Evolutionary conservation across 768 basidiomycete genomes (phyloP).

Genomic region (Leucogyrophana mollusca): DNA sequence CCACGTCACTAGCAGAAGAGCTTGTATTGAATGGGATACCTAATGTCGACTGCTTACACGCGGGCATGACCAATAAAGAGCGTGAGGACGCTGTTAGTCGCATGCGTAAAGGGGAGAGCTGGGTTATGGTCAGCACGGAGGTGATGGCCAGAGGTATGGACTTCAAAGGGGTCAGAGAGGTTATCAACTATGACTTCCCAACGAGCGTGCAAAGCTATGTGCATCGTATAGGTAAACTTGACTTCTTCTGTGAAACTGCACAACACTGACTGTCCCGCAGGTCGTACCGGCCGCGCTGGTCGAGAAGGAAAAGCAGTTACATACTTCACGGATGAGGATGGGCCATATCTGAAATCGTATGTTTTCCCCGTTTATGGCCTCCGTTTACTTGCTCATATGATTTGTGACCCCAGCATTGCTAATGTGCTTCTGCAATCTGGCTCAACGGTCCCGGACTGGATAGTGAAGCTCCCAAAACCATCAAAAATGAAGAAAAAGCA

Average conservation of each 20-base stretch:
- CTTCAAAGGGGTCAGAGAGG: slow-evolving; percentile 90
- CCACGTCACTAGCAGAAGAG: slow-evolving; percentile 77
- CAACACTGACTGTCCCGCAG: slow-evolving; percentile 34
- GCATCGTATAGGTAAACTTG: slow-evolving; percentile 78
- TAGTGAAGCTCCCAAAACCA: slow-evolving; percentile 90
- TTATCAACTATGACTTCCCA: slow-evolving; percentile 97
- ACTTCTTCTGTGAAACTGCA: not conserved
- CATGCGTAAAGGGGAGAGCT: slow-evolving; percentile 88
- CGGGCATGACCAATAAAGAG: slow-evolving; percentile 84
- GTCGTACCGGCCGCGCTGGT: slow-evolving; percentile 94
- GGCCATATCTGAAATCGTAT: slow-evolving; percentile 86
- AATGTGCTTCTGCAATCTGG: slow-evolving; percentile 95
- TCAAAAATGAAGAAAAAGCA: slow-evolving; percentile 82
- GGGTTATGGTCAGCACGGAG: slow-evolving; percentile 96
- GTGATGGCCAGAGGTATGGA: slow-evolving; percentile 99
- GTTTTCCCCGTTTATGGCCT: slow-evolving; percentile 18
- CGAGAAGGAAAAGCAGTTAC: slow-evolving; percentile 91
- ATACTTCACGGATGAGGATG: slow-evolving; percentile 94
- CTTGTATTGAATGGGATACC: slow-evolving; percentile 74
- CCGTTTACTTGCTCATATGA: slow-evolving; percentile 8
- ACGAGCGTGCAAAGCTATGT: slow-evolving; percentile 94
- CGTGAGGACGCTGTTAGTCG: slow-evolving; percentile 80
- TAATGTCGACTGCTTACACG: slow-evolving; percentile 89
- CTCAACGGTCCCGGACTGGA: slow-evolving; percentile 91
- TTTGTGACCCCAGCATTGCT: slow-evolving; percentile 62